Percentiles rank a stretch among this genome's conserved stretches.
Conservation (phyloP, 169 alveolate genomes). For the Cystoisospora suis region DNA sequence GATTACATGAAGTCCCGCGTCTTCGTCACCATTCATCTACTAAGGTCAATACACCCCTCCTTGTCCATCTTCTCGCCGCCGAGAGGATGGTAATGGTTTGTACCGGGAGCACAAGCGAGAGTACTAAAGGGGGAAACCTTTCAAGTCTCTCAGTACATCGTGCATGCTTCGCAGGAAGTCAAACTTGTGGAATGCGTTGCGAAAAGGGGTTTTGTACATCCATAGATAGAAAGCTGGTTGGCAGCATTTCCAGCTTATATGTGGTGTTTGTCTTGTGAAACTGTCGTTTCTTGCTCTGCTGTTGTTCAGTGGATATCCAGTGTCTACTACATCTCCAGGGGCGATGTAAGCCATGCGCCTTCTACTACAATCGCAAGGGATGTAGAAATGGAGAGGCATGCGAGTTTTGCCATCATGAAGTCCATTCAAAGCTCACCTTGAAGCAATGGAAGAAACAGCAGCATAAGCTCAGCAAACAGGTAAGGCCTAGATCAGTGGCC, state of each 20-base stretch:
- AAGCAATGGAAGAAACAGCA: conserved; percentile 84
- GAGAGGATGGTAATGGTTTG: no score
- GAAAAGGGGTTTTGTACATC: background rate
- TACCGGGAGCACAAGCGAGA: no score
- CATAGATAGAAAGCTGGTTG: background rate
- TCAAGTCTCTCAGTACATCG: no score
- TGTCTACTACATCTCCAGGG: conserved; percentile 72
- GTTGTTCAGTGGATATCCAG: conserved; percentile 40
- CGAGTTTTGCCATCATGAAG: conserved; percentile 82
- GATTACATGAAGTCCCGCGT: no score
- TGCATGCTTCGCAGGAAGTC: background rate
- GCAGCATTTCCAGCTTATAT: background rate
- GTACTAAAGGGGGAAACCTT: no score
- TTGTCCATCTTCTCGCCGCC: no score
- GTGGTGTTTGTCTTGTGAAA: background rate
- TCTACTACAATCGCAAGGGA: conserved; percentile 81
- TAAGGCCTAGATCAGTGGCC: background rate
- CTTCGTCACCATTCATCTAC: no score
- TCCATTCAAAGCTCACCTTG: conserved; percentile 74
- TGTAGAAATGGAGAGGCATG: conserved; percentile 79
- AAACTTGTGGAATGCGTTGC: background rate
- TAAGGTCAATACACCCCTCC: no score
- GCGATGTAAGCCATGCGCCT: conserved; percentile 82
- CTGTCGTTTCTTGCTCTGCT: background rate
- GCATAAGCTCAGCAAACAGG: conserved; percentile 53